A percentile compares a stretch with the other conserved stretches of the same genome.
phyloP scores from a whole-genome alignment of 2,329 filamentous ascomycete genomes.

The Sporothrix mexicana region DNA sequence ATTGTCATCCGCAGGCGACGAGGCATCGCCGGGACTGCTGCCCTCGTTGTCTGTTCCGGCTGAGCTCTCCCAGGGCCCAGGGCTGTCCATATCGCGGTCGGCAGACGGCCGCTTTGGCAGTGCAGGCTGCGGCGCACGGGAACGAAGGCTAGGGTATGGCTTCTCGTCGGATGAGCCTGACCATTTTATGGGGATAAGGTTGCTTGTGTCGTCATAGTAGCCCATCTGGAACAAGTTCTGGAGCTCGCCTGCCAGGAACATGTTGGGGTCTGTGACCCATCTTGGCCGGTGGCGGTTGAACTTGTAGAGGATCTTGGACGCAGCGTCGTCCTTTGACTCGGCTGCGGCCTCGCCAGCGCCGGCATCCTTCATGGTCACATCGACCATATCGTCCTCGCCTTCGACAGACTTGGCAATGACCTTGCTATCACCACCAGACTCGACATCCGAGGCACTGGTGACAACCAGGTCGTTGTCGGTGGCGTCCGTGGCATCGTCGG shows the following conservation, averaged over 20 bases:
- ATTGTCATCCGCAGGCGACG: constrained; percentile 33
- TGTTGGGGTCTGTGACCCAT: constrained; percentile 57
- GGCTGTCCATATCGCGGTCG: constrained; percentile 56
- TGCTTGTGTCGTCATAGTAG: constrained; percentile 64
- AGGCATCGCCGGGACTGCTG: constrained; percentile 50
- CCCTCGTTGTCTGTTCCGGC: constrained; percentile 59
- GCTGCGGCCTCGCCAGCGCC: constrained; percentile 45
- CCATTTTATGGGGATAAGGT: constrained; percentile 73
- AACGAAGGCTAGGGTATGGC: constrained; percentile 57
- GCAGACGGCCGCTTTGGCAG: constrained; percentile 44
- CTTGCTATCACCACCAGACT: constrained; percentile 71
- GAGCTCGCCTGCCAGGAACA: constrained; percentile 66
- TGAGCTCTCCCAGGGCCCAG: constrained; percentile 53
- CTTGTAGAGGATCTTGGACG: constrained; percentile 47
- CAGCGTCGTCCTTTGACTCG: constrained; percentile 35
- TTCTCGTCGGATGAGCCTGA: constrained; percentile 64
- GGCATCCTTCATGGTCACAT: constrained; percentile 81
- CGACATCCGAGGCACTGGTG: constrained; percentile 66
- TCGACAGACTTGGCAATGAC: constrained; percentile 80
- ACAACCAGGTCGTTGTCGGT: constrained; percentile 71
- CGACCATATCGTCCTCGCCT: constrained; percentile 88
- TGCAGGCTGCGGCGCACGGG: constrained; percentile 43
- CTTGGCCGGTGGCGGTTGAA: constrained; percentile 59
- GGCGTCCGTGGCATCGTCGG: constrained; percentile 27
- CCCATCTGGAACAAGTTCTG: constrained; percentile 79